These are phyloP conservation scores for Vitis vinifera DNA, from an alignment of 164 flowering plant genomes.

Conservation along the genomic window DNA sequence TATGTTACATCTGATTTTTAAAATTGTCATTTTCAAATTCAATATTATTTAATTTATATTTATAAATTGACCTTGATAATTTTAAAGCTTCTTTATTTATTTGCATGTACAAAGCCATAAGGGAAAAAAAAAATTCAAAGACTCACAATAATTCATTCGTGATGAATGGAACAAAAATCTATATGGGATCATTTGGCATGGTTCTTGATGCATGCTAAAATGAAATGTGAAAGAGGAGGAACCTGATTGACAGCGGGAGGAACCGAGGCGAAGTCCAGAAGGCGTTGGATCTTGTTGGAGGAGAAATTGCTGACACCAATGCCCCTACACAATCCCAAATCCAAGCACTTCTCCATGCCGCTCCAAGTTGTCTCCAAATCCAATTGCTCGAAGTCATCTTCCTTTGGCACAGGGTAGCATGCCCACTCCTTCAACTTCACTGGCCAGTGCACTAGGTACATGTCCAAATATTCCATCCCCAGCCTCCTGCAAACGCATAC, in stretches of 20 bases:
- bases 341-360: conserved; percentile 74
- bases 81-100: too few species aligned
- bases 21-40: too few species aligned
- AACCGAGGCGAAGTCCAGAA: conserved; percentile 54
- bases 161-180: too few species aligned
- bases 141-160: too few species aligned
- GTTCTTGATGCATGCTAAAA: too few species aligned
- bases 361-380: conserved; percentile 73
- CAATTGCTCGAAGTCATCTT: conserved; percentile 59
- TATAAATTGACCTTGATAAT: too few species aligned
- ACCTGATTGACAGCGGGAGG: conserved; percentile 81
- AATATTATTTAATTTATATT: too few species aligned
- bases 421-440: conserved; percentile 60
- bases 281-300: conserved; percentile 42
- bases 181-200: too few species aligned
- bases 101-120: too few species aligned
- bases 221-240: too few species aligned
- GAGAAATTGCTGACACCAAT: conserved; percentile 91
- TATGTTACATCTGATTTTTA: too few species aligned
- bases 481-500: conserved; percentile 40
- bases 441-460: conserved; percentile 86
- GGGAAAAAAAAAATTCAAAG: too few species aligned
- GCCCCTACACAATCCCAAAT: conserved; percentile 58
- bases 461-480: conserved; percentile 71
- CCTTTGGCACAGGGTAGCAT: conserved; percentile 42